phyloP scores from a whole-genome alignment of 805 yeast genomes.

The Lipomyces oligophaga region DNA sequence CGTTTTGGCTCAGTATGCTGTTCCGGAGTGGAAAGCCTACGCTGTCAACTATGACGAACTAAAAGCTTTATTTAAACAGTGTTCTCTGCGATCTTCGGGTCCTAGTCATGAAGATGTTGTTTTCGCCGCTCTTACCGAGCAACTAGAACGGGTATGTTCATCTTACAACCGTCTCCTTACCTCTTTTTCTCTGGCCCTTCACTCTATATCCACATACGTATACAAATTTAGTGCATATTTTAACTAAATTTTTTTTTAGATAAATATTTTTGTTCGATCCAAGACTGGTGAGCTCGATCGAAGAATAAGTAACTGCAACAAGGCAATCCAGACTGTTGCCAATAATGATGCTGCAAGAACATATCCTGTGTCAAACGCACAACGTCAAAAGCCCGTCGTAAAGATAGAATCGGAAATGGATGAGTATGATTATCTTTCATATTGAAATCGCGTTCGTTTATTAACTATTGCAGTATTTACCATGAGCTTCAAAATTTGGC shows the following conservation, averaged over 20 bases:
- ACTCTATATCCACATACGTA: not conserved
- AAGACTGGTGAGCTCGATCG: conserved; percentile 67
- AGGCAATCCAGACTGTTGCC: conserved; percentile 38
- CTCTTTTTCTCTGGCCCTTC: not conserved
- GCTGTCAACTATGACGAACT: conserved; percentile 79
- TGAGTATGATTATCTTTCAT: conserved; percentile 1
- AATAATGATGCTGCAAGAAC: conserved; percentile 27
- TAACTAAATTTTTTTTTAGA: conserved; percentile 27
- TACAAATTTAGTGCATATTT: too few species aligned
- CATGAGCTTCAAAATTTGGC: conserved; percentile 59
- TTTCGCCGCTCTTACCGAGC: conserved; percentile 48
- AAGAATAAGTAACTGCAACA: conserved; percentile 43
- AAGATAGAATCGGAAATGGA: conserved; percentile 24
- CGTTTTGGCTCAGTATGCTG: conserved; percentile 67
- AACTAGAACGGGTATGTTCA: conserved; percentile 52
- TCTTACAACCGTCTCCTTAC: not conserved
- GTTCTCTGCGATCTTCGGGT: conserved; percentile 42
- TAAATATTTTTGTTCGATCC: conserved; percentile 58
- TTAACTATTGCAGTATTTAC: conserved; percentile 45
- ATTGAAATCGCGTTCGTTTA: conserved; percentile 1
- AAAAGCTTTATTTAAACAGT: conserved; percentile 58
- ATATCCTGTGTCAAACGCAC: conserved; percentile 20
- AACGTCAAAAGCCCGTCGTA: conserved; percentile 20
- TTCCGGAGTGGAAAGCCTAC: conserved; percentile 83
- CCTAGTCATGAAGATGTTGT: conserved; percentile 37